These are phyloP conservation scores for Populus hybrid DNA, from an alignment of 441 rosid species.

Conservation along the genomic window DNA sequence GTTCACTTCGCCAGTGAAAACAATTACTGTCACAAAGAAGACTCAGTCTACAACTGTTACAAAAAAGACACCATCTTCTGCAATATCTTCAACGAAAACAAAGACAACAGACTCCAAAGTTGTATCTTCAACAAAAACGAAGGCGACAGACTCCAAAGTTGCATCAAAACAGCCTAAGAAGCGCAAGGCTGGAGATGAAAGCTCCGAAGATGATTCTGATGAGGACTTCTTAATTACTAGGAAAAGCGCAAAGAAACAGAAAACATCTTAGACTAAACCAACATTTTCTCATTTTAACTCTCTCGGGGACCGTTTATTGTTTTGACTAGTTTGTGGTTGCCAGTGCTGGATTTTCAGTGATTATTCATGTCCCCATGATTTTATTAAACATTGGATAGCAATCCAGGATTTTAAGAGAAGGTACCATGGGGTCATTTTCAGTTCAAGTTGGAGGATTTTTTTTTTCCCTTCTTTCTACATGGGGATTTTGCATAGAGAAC, in stretches of 20 bases:
- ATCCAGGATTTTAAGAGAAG: background rate
- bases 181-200: constrained; percentile 48
- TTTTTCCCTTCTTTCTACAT: too few relatives aligned
- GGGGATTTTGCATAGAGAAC: background rate
- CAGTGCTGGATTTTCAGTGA: background rate
- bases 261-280: constrained; percentile 19
- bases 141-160: background rate
- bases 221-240: constrained; percentile 28
- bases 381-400: background rate
- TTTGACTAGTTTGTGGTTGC: background rate
- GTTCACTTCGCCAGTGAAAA: constrained; percentile 54
- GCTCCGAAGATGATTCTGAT: constrained; percentile 54
- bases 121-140: background rate
- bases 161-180: constrained; percentile 43
- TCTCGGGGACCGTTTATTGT: background rate
- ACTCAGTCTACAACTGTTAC: constrained; percentile 34
- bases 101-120: background rate
- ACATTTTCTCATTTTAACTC: background rate
- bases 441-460: background rate
- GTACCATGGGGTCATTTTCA: background rate
- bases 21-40: constrained; percentile 37
- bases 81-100: constrained; percentile 23
- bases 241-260: constrained; percentile 39
- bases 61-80: constrained; percentile 33
- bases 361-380: background rate